Evolutionary conservation across 768 basidiomycete species (phyloP), one percentile per base, ranked within the genome.

Genomic region (Amanita fuliginea): DNA sequence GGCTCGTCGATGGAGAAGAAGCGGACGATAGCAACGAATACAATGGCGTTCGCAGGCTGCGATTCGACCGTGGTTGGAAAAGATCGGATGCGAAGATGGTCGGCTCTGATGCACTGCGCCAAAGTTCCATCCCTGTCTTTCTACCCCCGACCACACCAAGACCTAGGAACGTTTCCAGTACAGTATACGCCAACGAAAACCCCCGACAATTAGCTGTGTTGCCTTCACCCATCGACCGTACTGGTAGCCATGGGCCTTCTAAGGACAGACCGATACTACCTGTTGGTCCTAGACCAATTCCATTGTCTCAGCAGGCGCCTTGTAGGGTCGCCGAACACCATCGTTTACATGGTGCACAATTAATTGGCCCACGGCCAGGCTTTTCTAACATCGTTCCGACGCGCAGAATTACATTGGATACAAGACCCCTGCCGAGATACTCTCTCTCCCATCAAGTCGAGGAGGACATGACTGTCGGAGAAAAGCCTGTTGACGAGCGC

Each of bases 231-330:
- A 55, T 58, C 54, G 55, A 55, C 21, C 60, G 54, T 24, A 52
- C 56, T 37, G 47, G 19, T 28, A 33, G 48, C 24, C 45, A 21
- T 26, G 46, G 49, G 26, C 54, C 59, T 28, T 67, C 68, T 52
- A 67, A 70, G 39, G 66, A 70, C 42, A 67, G 72, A 37, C 68
- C 74, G 2, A 63, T 71, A 4, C 75, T 75, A 18, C 76, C 77
- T n/a, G 64, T 66, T 18, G 77, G 77, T 13, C 76, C 78, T 6
- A 71, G 78, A 3, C 62, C 70, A 11, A 64, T 62, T 48, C 46
- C 65, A 52, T 50, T 32, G 5, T 42, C 49, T 24, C 41, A 42
- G 3, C 53, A 56, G 5, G 55, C 46, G 16, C 43, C 50, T 37
- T 51, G n/a, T 35, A 58, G 26, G 57, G 51, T 51, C 16, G 35